Conservation (phyloP, 768 basidiomycete genomes). For the Mycena kentingensis region DNA sequence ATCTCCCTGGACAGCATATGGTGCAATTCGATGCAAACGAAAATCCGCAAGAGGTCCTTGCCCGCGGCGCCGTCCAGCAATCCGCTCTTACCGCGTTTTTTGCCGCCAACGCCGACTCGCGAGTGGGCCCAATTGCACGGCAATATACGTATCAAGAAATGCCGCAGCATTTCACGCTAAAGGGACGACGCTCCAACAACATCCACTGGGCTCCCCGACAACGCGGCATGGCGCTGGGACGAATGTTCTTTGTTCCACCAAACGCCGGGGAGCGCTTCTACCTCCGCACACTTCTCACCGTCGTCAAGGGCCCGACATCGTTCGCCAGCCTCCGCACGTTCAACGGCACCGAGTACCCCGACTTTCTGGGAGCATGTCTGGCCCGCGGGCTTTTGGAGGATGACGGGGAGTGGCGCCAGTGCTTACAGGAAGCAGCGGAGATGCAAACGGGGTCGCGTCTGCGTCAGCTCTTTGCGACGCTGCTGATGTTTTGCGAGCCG, state of each 20-base stretch:
- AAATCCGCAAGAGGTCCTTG: constrained; percentile 26
- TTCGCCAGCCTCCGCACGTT: constrained; percentile 4
- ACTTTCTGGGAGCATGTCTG: constrained; percentile 28
- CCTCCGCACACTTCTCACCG: constrained; percentile 34
- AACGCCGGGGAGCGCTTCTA: constrained; percentile 33
- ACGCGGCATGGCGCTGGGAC: constrained; percentile 37
- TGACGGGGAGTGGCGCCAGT: constrained; percentile 43
- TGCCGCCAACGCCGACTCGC: constrained; percentile 26
- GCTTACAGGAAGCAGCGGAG: constrained; percentile 36
- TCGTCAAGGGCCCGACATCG: constrained; percentile 32
- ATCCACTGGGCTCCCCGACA: constrained; percentile 33
- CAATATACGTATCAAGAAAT: constrained; percentile 40
- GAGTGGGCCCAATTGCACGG: constrained; percentile 21
- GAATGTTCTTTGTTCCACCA: constrained; percentile 41
- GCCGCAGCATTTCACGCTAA: constrained; percentile 35
- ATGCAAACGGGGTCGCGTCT: constrained; percentile 37
- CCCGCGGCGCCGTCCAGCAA: constrained; percentile 22
- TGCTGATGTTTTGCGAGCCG: constrained; percentile 14
- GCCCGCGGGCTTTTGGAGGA: constrained; percentile 38
- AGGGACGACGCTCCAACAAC: constrained; percentile 5
- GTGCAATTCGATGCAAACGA: constrained; percentile 37
- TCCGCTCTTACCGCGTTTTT: constrained; percentile 36
- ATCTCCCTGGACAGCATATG: constrained; percentile 42
- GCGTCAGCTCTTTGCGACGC: constrained; percentile 35
- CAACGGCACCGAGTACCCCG: constrained; percentile 5